phyloP scores from a whole-genome alignment of 805 yeast genomes.

The Metschnikowia borealis region DNA sequence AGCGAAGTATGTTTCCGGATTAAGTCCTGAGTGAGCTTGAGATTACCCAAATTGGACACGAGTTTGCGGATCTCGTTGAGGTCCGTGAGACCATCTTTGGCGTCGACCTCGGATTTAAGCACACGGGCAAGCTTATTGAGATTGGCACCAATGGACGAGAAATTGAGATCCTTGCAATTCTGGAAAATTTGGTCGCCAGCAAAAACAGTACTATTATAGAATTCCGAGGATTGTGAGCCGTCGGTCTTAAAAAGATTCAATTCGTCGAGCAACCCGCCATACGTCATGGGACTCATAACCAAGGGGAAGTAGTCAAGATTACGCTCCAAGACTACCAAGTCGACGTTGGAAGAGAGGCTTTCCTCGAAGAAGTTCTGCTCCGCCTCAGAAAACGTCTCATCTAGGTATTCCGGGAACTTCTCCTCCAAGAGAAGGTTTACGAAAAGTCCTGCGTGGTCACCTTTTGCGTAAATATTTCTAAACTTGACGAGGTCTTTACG shows the following conservation, averaged over 20 bases:
- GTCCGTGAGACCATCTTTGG: slow-evolving; percentile 21
- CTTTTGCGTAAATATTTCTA: slow-evolving; percentile 57
- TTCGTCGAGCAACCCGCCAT: slow-evolving; percentile 80
- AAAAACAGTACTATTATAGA: slow-evolving; percentile 24
- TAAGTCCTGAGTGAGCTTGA: slow-evolving; percentile 64
- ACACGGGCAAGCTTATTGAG: slow-evolving; percentile 68
- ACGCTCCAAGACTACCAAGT: slow-evolving; percentile 76
- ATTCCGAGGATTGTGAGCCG: slow-evolving; percentile 11
- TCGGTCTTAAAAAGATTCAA: slow-evolving; percentile 48
- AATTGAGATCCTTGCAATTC: slow-evolving; percentile 61
- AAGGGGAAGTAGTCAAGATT: slow-evolving; percentile 71
- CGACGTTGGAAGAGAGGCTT: slow-evolving; percentile 50
- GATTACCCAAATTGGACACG: slow-evolving; percentile 62
- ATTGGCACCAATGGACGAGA: slow-evolving; percentile 72
- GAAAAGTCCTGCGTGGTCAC: slow-evolving; percentile 50
- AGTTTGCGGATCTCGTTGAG: slow-evolving; percentile 57
- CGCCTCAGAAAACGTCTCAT: slow-evolving; percentile 30
- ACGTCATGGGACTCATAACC: slow-evolving; percentile 71
- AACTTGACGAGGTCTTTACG: slow-evolving; percentile 34
- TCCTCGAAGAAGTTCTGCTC: slow-evolving; percentile 35
- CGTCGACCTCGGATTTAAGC: slow-evolving; percentile 64
- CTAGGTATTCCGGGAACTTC: slow-evolving; percentile 33
- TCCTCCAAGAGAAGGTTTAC: slow-evolving; percentile 37
- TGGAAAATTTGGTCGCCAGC: slow-evolving; percentile 48
- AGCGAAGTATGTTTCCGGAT: slow-evolving; percentile 70